phyloP scores from a whole-genome alignment of 2,329 filamentous ascomycete genomes.

The Akanthomyces lecanii region DNA sequence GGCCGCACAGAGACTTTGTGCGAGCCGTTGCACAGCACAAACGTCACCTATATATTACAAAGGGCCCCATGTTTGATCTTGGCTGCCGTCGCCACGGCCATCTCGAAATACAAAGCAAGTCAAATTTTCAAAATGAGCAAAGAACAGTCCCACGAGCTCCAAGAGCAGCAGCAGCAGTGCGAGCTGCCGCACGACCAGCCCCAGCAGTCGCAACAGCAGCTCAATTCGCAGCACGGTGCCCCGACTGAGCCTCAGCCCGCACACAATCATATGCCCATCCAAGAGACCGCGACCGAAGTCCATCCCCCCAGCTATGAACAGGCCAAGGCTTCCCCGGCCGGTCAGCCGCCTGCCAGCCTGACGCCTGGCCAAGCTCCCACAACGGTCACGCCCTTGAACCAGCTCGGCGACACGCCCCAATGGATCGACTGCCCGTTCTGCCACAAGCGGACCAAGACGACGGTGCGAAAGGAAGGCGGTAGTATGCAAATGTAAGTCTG shows the following conservation, averaged over 20 bases:
- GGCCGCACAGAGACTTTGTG: neutral
- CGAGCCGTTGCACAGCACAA: neutral
- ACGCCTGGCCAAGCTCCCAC: neutral
- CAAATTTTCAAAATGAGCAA: neutral
- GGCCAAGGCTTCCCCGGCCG: neutral
- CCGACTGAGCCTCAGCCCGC: neutral
- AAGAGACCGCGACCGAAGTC: neutral
- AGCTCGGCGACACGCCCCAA: constrained; percentile 23
- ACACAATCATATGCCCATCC: neutral
- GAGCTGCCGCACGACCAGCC: neutral
- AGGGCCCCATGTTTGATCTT: too few relatives aligned
- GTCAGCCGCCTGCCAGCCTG: neutral
- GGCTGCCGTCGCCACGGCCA: neutral
- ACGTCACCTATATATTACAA: neutral
- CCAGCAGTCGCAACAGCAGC: neutral
- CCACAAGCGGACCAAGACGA: constrained; percentile 23
- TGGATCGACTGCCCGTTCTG: constrained; percentile 32
- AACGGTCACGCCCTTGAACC: constrained; percentile 21
- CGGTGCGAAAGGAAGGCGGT: constrained; percentile 22
- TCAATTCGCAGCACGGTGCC: neutral
- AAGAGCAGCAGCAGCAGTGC: neutral
- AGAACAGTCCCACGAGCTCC: constrained; percentile 7
- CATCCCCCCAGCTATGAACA: constrained; percentile 5
- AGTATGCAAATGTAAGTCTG: constrained; percentile 26
- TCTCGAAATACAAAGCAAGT: neutral